Evolutionary conservation across 495 filamentous ascomycete species (phyloP).

Genomic region (Xylaria venustula): DNA sequence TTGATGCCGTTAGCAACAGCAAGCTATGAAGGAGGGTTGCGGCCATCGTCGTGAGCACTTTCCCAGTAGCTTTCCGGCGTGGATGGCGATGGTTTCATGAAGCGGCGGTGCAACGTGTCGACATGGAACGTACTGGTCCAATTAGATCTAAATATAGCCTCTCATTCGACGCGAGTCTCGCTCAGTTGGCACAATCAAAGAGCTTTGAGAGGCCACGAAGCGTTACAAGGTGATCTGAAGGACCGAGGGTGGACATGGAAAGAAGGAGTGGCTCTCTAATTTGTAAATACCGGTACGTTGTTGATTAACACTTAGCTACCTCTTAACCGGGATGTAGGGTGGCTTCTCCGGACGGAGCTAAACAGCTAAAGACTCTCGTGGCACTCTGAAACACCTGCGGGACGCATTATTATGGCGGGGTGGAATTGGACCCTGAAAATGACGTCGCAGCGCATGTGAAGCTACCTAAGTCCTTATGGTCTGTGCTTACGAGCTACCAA

Average conservation of each 20-base stretch:
- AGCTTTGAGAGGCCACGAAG: not conserved
- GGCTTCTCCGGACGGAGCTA: too few species aligned
- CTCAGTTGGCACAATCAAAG: too few species aligned
- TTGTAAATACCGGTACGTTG: too few species aligned
- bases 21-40: slow-evolving; percentile 14
- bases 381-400: not conserved
- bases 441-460: slow-evolving; percentile 1
- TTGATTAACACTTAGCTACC: too few species aligned
- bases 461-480: not conserved
- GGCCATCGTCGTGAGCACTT: not conserved
- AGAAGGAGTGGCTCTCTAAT: too few species aligned
- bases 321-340: too few species aligned
- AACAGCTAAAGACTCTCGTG: too few species aligned
- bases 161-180: slow-evolving; percentile 8
- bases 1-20: slow-evolving; percentile 21
- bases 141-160: not conserved
- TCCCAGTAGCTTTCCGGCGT: not conserved
- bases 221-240: not conserved
- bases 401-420: not conserved
- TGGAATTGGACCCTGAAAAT: slow-evolving; percentile 9
- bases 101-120: not conserved
- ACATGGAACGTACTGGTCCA: not conserved
- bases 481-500: too few species aligned
- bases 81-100: not conserved
- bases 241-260: too few species aligned